These are phyloP conservation scores for Suillus sp. DNA, from an alignment of 768 basidiomycete genomes.

Conservation along the genomic window DNA sequence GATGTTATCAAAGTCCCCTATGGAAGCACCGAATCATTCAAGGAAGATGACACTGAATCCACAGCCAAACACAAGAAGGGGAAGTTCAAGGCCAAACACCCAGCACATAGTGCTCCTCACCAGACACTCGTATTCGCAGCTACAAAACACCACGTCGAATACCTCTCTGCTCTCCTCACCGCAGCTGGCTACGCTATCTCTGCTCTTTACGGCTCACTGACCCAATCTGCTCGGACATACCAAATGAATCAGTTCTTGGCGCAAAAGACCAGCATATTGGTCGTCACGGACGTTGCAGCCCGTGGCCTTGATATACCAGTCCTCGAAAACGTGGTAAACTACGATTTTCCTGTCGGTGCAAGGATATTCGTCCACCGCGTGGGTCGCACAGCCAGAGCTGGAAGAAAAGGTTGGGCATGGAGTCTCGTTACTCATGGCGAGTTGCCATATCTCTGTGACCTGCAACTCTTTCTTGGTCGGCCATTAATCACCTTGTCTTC, in stretches of 20 bases:
- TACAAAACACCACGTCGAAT: conserved; percentile 99
- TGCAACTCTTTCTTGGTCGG: conserved; percentile 89
- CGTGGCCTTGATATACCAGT: conserved; percentile 98
- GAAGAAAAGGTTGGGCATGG: conserved; percentile 95
- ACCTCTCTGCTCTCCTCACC: conserved; percentile 74
- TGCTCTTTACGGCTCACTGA: conserved; percentile 93
- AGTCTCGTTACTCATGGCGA: conserved; percentile 87
- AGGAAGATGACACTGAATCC: conserved; percentile 28
- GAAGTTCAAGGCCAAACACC: conserved; percentile 50
- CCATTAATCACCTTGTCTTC: conserved; percentile 56
- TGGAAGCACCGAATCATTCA: conserved; percentile 35
- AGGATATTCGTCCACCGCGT: conserved; percentile 96
- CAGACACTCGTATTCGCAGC: conserved; percentile 95
- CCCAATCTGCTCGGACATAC: conserved; percentile 83
- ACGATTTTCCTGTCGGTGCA: conserved; percentile 94
- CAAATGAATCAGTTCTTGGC: conserved; percentile 92
- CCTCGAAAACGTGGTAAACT: conserved; percentile 95
- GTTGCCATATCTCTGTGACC: conserved; percentile 86
- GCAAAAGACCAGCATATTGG: conserved; percentile 77
- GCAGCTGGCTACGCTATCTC: conserved; percentile 88
- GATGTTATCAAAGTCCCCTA: conserved; percentile 87
- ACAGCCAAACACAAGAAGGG: conserved; percentile 48
- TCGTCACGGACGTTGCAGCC: conserved; percentile 98
- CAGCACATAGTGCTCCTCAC: conserved; percentile 66
- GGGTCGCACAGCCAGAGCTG: conserved; percentile 94